Conservation (phyloP, 2,329 filamentous ascomycete species). For the Fusarium bactridioides region DNA sequence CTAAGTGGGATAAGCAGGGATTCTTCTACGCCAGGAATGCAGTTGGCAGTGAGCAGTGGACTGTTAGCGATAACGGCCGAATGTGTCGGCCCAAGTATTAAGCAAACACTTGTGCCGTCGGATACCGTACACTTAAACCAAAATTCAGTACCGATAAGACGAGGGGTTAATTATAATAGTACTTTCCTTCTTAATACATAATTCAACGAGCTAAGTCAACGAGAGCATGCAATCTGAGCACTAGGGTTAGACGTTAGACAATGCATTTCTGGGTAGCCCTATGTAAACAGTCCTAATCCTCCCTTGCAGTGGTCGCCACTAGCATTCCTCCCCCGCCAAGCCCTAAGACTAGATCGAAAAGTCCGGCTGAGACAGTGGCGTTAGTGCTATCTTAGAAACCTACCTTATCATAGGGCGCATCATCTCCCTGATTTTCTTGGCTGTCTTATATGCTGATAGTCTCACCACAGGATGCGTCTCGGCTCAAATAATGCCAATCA, state of each 20-base stretch:
- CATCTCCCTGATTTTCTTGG: background rate
- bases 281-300: background rate
- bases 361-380: background rate
- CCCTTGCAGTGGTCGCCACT: background rate
- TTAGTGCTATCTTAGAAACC: background rate
- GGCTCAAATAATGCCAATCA: no score
- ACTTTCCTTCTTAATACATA: background rate
- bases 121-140: no score
- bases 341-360: background rate
- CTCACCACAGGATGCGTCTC: background rate
- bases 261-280: background rate
- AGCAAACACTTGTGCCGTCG: background rate
- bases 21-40: slow-evolving; percentile 55
- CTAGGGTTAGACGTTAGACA: no score
- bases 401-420: background rate
- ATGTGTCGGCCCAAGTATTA: slow-evolving; percentile 24
- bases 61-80: slow-evolving; percentile 13
- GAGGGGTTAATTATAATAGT: background rate
- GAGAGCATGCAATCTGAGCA: background rate
- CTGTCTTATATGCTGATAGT: background rate
- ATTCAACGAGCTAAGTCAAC: background rate
- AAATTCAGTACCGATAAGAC: background rate
- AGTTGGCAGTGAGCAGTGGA: slow-evolving; percentile 62
- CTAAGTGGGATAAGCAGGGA: slow-evolving; percentile 56
- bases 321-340: background rate